Percentiles rank a stretch among this genome's conserved stretches.
Conservation (phyloP, 1,284 basidiomycete genomes). For the Cutaneotrichosporon sp. region DNA sequence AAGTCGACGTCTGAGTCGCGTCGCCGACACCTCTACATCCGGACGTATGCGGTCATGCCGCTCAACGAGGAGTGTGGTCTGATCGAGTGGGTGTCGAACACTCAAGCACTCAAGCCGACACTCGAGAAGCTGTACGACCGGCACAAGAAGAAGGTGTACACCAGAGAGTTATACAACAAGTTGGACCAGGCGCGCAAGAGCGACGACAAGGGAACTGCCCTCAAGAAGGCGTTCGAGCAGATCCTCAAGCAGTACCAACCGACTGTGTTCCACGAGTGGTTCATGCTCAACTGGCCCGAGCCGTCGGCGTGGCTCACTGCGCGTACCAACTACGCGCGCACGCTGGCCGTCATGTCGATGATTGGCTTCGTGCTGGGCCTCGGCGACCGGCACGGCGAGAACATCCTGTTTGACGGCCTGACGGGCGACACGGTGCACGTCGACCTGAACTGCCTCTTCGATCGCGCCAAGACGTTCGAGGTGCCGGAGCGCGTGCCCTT, state of each 20-base stretch:
- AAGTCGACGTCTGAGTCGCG: constrained; percentile 93
- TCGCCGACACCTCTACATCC: constrained; percentile 80
- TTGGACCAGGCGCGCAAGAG: constrained; percentile 51
- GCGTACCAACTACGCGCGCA: constrained; percentile 82
- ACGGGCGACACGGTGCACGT: constrained; percentile 95
- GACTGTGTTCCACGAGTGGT: constrained; percentile 97
- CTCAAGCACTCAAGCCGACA: constrained; percentile 78
- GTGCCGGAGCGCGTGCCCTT: constrained; percentile 94
- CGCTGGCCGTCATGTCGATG: constrained; percentile 98
- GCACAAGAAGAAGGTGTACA: constrained; percentile 62
- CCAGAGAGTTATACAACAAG: constrained; percentile 59
- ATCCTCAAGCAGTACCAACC: constrained; percentile 67
- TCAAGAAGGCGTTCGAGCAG: constrained; percentile 57
- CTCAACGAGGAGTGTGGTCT: constrained; percentile 97
- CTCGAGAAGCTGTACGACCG: constrained; percentile 73
- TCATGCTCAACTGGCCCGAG: constrained; percentile 94
- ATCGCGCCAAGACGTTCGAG: constrained; percentile 88
- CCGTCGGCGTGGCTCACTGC: constrained; percentile 92
- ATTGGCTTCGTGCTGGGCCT: constrained; percentile 95
- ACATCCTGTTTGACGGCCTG: constrained; percentile 87
- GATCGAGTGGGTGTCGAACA: constrained; percentile 98
- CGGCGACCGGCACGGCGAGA: constrained; percentile 97
- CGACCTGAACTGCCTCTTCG: constrained; percentile 98
- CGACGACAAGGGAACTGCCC: background rate
- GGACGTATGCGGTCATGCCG: constrained; percentile 94